These are phyloP conservation scores for Daldinia vernicosa DNA, from an alignment of 495 filamentous ascomycete species.

Conservation along the genomic window DNA sequence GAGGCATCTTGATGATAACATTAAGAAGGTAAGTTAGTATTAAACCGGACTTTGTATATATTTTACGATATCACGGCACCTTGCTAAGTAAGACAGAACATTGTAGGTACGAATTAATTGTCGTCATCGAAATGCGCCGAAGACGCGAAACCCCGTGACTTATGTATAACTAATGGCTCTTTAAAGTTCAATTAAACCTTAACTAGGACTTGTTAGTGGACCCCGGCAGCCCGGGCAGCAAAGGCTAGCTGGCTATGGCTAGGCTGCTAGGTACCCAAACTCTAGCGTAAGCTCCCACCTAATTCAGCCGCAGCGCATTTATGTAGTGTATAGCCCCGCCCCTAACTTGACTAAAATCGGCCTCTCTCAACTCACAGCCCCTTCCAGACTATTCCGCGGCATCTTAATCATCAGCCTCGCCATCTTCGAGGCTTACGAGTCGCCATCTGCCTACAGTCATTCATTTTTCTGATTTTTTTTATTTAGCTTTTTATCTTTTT, in stretches of 20 bases:
- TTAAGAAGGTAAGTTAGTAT: background rate
- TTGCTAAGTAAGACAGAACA: background rate
- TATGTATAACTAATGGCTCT: slow-evolving; percentile 6
- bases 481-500: too few species aligned
- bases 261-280: too few species aligned
- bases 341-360: slow-evolving; percentile 9
- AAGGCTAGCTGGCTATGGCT: too few species aligned
- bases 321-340: slow-evolving; percentile 31
- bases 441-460: slow-evolving; percentile 29
- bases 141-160: slow-evolving; percentile 47
- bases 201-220: slow-evolving; percentile 20
- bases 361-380: background rate
- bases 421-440: slow-evolving; percentile 43
- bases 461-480: too few species aligned
- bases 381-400: slow-evolving; percentile 44
- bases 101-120: slow-evolving; percentile 14
- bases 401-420: slow-evolving; percentile 44
- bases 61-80: background rate
- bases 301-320: slow-evolving; percentile 29
- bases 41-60: background rate
- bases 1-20: slow-evolving; percentile 52
- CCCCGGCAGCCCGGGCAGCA: too few species aligned
- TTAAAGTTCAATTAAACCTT: slow-evolving; percentile 14
- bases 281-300: slow-evolving; percentile 12
- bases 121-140: slow-evolving; percentile 40